Conservation (phyloP, 2,329 filamentous ascomycete species). For the Colletotrichum lupini region DNA sequence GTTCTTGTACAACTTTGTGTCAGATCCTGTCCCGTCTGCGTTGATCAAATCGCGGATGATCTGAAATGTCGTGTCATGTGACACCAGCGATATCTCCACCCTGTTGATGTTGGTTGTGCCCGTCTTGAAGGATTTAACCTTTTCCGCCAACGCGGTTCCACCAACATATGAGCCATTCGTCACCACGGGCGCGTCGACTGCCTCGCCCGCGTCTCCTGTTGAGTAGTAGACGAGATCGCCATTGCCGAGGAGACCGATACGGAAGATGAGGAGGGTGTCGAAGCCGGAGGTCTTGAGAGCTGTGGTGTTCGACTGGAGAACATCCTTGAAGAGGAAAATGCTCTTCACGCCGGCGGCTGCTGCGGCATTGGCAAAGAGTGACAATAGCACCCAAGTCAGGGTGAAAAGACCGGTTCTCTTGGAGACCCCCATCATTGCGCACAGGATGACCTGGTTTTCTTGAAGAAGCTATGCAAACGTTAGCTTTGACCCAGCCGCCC, state of each 20-base stretch:
- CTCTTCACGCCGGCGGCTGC: slow-evolving; percentile 11
- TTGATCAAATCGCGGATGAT: slow-evolving; percentile 52
- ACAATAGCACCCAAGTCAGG: background rate
- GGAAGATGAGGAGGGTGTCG: slow-evolving; percentile 56
- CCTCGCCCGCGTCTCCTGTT: slow-evolving; percentile 50
- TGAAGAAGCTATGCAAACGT: background rate
- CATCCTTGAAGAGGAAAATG: slow-evolving; percentile 56
- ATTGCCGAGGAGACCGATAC: slow-evolving; percentile 53
- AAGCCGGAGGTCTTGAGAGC: slow-evolving; percentile 54
- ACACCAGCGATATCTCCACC: slow-evolving; percentile 57
- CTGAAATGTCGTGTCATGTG: slow-evolving; percentile 40
- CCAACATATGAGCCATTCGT: slow-evolving; percentile 56
- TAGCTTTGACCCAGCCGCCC: background rate
- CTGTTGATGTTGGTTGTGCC: slow-evolving; percentile 47
- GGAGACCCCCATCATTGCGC: background rate
- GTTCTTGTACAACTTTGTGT: slow-evolving; percentile 51
- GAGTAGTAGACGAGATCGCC: slow-evolving; percentile 59
- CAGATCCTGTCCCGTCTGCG: slow-evolving; percentile 45
- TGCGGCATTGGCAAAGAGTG: background rate
- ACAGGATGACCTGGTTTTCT: background rate
- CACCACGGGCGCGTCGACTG: slow-evolving; percentile 47
- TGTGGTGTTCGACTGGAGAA: slow-evolving; percentile 55
- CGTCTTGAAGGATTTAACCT: slow-evolving; percentile 51
- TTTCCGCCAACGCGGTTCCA: slow-evolving; percentile 58
- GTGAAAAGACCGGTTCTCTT: background rate